Base-by-base conservation (phyloP, 345 rosid species). In the Garcia nutans region DNA sequence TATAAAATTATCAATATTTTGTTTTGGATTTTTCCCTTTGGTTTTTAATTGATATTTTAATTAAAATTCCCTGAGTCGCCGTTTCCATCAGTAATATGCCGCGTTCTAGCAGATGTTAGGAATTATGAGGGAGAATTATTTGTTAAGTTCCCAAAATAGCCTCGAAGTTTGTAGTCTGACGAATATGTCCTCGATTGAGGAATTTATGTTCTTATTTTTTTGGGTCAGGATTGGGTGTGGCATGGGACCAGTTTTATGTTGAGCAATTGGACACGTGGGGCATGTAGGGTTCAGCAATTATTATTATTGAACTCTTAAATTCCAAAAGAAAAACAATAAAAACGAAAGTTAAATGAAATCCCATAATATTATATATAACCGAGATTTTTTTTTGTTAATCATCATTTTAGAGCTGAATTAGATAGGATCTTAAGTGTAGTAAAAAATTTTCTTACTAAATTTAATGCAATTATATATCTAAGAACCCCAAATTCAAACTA, bases 51-150 rank as follows among this genome's bases (percentile, higher is more conserved):
- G 6, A 37, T 0, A 6, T 37, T 37, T 37, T 37, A 37, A 37
- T 37, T 37, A 37, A 56, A 77, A 55, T 63, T 28, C n/a, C 70
- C 59, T 70, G 80, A 74, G 26, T 65, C 77, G 78, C 80, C 84
- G 82, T 65, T 76, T 74, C 11, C 31, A 65, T 7, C 3, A 3
- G 41, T 37, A 47, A 47, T 8, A 44, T 24, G 49, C 49, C 72
- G 58, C 72, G 58, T 10, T 24, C 3, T 0, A 1, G 31, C 6
- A 10, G 56, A 3, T 19, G 57, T 50, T 17, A 13, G 22, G 71
- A 45, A 23, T 37, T n/a, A 47, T 0, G 23, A 1, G 23, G 2
- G 37, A 33, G 2, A 33, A 33, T 33, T 33, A 33, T 33, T 33
- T 33, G 3, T 37, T 4, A 37, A 37, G 41, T 70, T 70, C 72